phyloP scores from a whole-genome alignment of 2,329 filamentous ascomycete genomes.

The Aschersonia sp. region DNA sequence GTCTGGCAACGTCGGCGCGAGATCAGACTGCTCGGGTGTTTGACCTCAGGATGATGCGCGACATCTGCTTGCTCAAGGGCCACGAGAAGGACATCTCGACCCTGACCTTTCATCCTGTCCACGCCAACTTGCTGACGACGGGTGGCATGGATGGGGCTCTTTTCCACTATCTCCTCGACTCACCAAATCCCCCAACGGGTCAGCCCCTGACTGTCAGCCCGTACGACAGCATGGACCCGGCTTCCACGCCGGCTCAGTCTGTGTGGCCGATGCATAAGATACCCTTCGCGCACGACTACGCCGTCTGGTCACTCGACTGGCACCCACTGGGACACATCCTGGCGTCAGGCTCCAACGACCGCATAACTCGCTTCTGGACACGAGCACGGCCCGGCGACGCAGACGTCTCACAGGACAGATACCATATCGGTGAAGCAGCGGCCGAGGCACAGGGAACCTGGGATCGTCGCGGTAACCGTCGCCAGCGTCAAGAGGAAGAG shows the following conservation, averaged over 20 bases:
- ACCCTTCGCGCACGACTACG: conserved; percentile 80
- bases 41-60: conserved; percentile 95
- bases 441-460: conserved; percentile 93
- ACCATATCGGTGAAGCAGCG: conserved; percentile 87
- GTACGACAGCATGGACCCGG: conserved; percentile 71
- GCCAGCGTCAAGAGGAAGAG: conserved; percentile 78
- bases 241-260: conserved; percentile 71
- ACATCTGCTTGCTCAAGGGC: conserved; percentile 82
- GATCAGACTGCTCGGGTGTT: conserved; percentile 90
- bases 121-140: conserved; percentile 76
- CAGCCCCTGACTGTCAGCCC: conserved; percentile 60
- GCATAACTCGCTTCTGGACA: conserved; percentile 94
- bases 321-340: conserved; percentile 92
- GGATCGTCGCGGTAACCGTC: conserved; percentile 64
- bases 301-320: conserved; percentile 97
- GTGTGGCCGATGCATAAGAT: conserved; percentile 83
- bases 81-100: conserved; percentile 95
- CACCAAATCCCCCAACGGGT: conserved; percentile 72
- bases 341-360: conserved; percentile 89
- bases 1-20: conserved; percentile 82
- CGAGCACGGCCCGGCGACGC: conserved; percentile 75
- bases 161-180: conserved; percentile 89
- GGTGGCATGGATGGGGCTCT: conserved; percentile 82
- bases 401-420: conserved; percentile 77
- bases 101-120: conserved; percentile 84